These are phyloP conservation scores for Diaporthe ampelina DNA, from an alignment of 2,329 filamentous ascomycete species.

Conservation along the genomic window DNA sequence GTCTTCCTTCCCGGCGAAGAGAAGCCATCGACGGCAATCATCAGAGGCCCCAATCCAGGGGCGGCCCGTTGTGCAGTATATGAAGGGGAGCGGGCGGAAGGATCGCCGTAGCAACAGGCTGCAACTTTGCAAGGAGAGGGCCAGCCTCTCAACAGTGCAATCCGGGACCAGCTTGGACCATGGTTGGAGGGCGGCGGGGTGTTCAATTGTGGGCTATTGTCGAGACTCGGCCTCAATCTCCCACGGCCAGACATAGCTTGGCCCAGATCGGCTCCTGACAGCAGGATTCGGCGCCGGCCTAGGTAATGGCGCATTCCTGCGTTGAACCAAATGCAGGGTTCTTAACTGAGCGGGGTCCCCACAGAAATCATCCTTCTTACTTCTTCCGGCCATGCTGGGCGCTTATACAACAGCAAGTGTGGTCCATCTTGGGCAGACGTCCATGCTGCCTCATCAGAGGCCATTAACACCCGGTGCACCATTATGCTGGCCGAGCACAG, in stretches of 20 bases:
- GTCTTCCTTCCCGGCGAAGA: not conserved
- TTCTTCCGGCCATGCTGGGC: constrained; percentile 1
- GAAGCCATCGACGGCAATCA: not conserved
- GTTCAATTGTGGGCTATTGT: not conserved
- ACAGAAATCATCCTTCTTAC: not conserved
- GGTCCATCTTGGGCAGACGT: not conserved
- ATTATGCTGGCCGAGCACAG: not conserved
- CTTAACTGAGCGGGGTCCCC: constrained; percentile 20
- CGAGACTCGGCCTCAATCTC: constrained; percentile 20
- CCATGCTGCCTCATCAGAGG: constrained; percentile 17
- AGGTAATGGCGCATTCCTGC: constrained; percentile 34
- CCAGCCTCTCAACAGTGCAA: too few relatives aligned
- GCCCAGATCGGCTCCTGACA: constrained; percentile 11
- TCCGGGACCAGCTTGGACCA: not conserved
- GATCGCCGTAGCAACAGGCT: not conserved
- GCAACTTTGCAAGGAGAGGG: not conserved
- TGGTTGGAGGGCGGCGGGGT: not conserved
- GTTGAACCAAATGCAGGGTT: not conserved
- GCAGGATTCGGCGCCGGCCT: constrained; percentile 24
- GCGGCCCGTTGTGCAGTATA: not conserved
- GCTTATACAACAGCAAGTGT: not conserved
- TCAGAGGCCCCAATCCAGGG: not conserved
- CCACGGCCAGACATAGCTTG: not conserved
- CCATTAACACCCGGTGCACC: constrained; percentile 27
- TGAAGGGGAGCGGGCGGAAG: not conserved